phyloP scores from a whole-genome alignment of 164 flowering plant species.

The Umbellularia californica region DNA sequence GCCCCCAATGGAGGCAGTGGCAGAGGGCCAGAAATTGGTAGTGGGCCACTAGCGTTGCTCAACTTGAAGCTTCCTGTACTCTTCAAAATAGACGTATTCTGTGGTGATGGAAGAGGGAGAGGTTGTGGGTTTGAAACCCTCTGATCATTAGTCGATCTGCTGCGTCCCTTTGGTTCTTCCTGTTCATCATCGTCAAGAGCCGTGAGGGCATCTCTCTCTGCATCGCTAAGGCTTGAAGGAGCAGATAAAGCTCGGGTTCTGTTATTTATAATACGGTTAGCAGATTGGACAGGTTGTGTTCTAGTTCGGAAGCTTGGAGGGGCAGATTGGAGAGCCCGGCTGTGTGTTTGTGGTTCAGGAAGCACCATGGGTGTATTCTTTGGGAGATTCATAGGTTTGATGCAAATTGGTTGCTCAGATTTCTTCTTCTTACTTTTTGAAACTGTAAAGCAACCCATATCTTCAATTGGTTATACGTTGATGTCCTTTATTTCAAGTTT shows the following conservation, averaged over 20 bases:
- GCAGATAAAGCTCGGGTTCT: constrained; percentile 76
- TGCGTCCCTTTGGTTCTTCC: constrained; percentile 46
- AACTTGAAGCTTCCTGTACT: constrained; percentile 62
- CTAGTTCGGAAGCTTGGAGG: constrained; percentile 84
- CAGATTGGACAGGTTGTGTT: constrained; percentile 52
- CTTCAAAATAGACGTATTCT: constrained; percentile 37
- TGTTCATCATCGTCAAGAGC: constrained; percentile 53
- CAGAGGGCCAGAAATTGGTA: constrained; percentile 66
- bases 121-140: constrained; percentile 63
- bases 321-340: constrained; percentile 78
- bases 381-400: constrained; percentile 36
- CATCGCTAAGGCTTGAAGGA: constrained; percentile 63
- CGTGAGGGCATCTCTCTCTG: constrained; percentile 55
- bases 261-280: constrained; percentile 19
- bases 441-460: constrained; percentile 87
- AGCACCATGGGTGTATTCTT: constrained; percentile 54
- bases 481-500: neutral
- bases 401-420: constrained; percentile 29
- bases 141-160: constrained; percentile 41
- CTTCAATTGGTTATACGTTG: constrained; percentile 7
- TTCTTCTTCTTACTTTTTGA: constrained; percentile 78
- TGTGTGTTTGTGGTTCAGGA: constrained; percentile 65
- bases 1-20: constrained; percentile 77
- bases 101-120: constrained; percentile 90
- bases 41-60: constrained; percentile 50